Evolutionary conservation across 495 filamentous ascomycete genomes (phyloP).

Genomic region (Hypoxylon rickii): DNA sequence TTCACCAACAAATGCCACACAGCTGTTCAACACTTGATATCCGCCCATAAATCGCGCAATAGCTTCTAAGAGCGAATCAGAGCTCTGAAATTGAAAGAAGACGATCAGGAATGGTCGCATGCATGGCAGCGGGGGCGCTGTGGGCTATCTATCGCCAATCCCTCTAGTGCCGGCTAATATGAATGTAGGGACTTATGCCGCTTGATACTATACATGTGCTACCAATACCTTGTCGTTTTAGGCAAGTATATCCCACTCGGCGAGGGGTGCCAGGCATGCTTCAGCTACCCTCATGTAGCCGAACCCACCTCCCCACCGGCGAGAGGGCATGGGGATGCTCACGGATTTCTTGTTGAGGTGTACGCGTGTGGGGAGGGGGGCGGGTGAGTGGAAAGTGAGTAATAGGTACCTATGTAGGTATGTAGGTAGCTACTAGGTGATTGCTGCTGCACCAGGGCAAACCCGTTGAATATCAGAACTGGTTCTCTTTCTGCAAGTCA

Average conservation of each 20-base stretch:
- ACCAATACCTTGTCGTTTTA: conserved; percentile 13
- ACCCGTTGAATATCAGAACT: conserved; percentile 11
- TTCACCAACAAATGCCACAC: not conserved
- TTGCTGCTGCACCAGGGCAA: not conserved
- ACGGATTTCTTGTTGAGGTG: conserved; percentile 8
- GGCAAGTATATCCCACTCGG: conserved; percentile 20
- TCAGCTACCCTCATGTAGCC: conserved; percentile 10
- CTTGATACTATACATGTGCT: conserved; percentile 6
- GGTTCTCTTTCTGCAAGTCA: conserved; percentile 5
- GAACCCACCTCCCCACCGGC: conserved; percentile 16
- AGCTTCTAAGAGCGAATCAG: conserved; percentile 13
- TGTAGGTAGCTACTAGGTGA: not conserved
- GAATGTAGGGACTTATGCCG: conserved; percentile 9
- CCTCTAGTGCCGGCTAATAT: conserved; percentile 25
- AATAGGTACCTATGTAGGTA: not conserved
- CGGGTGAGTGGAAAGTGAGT: not conserved
- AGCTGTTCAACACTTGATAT: no score
- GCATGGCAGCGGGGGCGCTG: conserved; percentile 14
- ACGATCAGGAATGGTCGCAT: conserved; percentile 17
- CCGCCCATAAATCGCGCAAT: conserved; percentile 4
- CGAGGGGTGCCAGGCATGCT: not conserved
- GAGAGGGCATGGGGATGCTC: not conserved
- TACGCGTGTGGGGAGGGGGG: not conserved
- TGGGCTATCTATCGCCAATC: conserved; percentile 13
- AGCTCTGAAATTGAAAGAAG: conserved; percentile 5